phyloP scores from a whole-genome alignment of 176 grass and related monocot species.

The Oryza punctata region DNA sequence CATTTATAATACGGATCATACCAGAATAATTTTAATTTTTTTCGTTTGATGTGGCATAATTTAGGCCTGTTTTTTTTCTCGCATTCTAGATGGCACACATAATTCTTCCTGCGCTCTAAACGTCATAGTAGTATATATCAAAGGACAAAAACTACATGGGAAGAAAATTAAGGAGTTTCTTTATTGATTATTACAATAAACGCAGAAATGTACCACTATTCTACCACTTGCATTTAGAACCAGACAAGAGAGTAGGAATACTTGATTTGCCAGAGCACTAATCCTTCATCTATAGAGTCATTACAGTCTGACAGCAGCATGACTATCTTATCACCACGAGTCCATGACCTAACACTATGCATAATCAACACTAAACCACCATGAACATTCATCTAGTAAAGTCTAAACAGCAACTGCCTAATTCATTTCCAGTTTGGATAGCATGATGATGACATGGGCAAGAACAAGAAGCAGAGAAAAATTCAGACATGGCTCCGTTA shows the following conservation, averaged over 20 bases:
- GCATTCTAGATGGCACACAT: not conserved
- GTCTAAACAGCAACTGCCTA: not conserved
- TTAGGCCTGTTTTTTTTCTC: not conserved
- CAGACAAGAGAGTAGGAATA: not conserved
- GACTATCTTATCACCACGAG: not conserved
- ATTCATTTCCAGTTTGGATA: slow-evolving; percentile 12
- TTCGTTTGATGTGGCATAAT: not conserved
- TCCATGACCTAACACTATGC: not conserved
- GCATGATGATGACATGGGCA: not conserved
- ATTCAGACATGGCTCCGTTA: not conserved
- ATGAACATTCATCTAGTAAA: slow-evolving; percentile 25
- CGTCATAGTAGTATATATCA: not conserved
- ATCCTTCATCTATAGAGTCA: not conserved
- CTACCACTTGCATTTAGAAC: not conserved
- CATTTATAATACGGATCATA: not conserved
- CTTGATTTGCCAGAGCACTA: slow-evolving; percentile 12
- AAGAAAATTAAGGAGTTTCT: not conserved
- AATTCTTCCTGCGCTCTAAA: not conserved
- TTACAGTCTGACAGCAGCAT: slow-evolving; percentile 20
- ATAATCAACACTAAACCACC: not conserved
- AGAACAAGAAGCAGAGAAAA: not conserved
- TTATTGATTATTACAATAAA: slow-evolving; percentile 45
- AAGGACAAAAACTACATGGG: no score
- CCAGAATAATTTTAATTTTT: not conserved
- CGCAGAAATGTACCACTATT: not conserved